Evolutionary conservation across 2,329 filamentous ascomycete genomes (phyloP), one percentile per base, ranked within the genome.

Genomic region (Penicillium vulpinum): DNA sequence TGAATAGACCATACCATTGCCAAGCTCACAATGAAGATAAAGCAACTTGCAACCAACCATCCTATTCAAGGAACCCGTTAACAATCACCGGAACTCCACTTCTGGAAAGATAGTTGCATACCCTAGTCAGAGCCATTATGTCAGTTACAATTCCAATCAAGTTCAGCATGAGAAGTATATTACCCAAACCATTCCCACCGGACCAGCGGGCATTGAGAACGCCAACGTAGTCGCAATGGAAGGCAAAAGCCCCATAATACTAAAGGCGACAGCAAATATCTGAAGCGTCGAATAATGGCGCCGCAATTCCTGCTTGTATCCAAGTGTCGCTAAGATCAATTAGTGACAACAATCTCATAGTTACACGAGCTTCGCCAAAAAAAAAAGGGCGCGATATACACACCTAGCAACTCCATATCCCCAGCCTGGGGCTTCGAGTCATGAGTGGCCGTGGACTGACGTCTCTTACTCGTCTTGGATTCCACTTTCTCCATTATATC

Each of bases 111-210:
- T 18, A 39, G 11, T 11, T 36, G 11, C 43, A 33, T 57, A 57
- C 62, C 62, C 64, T 65, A 50, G 0, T 9, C 16, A 38, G 38
- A 50, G 0, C 7, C 15, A 38, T 38, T 33, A 10, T 43, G 52
- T 59, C 43, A 56, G 50, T 29, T 47, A 36, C 8, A 40, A 26
- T 13, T 5, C 7, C 13, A 36, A 41, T 1, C 8, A 49, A 26
- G n/a, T 33, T 10, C 15, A 48, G 18, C 2, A 0, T 18, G 13
- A 6, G 8, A 13, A 15, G 18, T 18, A 21, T 15, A 50, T 54
- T 66, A 81, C 81, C 83, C 84, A 86, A 53, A 86, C 82, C 78
- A 87, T 83, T 5, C 84, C 84, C 5, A 80, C 83, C 0, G 83
- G 83, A 0, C 84, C 84, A 9, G 83, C 81, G 2, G 84, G 83